Base-by-base conservation (phyloP, 106 monocot genomes). In the Dioscorea alata region DNA sequence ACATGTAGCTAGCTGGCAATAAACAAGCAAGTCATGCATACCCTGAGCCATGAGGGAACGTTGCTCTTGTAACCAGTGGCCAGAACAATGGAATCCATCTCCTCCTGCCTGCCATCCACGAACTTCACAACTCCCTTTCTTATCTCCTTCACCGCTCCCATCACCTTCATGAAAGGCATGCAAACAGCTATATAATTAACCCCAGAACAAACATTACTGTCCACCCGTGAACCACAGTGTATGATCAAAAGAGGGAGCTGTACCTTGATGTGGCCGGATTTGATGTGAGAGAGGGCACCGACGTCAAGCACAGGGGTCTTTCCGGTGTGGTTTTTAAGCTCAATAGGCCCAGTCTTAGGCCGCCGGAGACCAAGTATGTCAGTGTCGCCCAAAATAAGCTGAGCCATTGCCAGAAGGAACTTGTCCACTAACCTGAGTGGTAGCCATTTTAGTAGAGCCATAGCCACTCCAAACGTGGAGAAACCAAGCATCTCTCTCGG, bases 21-120 rank as follows among this genome's bases (percentile, higher is more conserved):
- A 59, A 12, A 23, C 20, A 3, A 51, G 12, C 4, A 15, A 48
- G 48, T 20, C 33, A 48, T 12, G 59, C 59, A 59, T 83, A 92
- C 99, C 93, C 85, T 85, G 73, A 99, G 90, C 93, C 93, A 99
- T 0, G 90, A 81, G 59, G 93, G 83, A 18, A 99, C 90, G 75
- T 88, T 93, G 85, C 99, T 99, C 74, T 76, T 90, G 83, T 99
- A 93, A 0, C 93, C 99, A 54, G 85, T 99, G 5, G 99, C 99
- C 2, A 93, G 69, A n/a, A 99, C 75, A 22, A 99, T 79, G 6
- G 93, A 69, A 64, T 99, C 90, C 64, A 93, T 93, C 8, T 75
- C 54, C 70, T 87, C 93, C 71, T 93, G 85, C 51, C n/a, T 86
- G 15, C 99, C 99, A 65, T 93, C 93, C 49, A 80, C 75, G 70